These are phyloP conservation scores for Periconia macrospinosa DNA, from an alignment of 2,329 filamentous ascomycete species.

Conservation along the genomic window DNA sequence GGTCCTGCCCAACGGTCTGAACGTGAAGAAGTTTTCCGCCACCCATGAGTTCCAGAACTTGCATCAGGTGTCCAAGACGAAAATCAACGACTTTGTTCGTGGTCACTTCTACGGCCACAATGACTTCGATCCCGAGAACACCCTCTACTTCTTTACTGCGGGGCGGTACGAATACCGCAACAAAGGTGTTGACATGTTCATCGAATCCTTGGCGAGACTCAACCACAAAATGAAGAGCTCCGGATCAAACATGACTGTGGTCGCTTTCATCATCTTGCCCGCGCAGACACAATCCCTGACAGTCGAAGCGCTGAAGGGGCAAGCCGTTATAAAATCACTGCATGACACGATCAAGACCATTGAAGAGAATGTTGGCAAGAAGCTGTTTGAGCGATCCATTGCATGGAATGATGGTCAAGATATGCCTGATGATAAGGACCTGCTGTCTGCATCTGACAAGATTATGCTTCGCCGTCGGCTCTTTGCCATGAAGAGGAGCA, in stretches of 20 bases:
- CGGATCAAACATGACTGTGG: constrained; percentile 89
- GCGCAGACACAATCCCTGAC: constrained; percentile 94
- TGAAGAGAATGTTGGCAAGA: constrained; percentile 86
- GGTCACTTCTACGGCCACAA: constrained; percentile 99
- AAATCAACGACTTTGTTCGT: constrained; percentile 97
- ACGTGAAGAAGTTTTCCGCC: constrained; percentile 97
- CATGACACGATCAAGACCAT: constrained; percentile 92
- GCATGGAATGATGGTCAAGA: constrained; percentile 94
- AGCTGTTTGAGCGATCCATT: constrained; percentile 91
- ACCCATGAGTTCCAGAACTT: constrained; percentile 99
- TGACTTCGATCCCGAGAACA: constrained; percentile 95
- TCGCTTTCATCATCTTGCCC: constrained; percentile 98
- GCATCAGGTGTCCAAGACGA: constrained; percentile 94
- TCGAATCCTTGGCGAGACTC: constrained; percentile 89
- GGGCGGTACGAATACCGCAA: constrained; percentile 98
- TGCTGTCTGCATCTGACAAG: constrained; percentile 88
- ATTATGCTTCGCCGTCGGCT: constrained; percentile 87
- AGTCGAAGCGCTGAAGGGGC: constrained; percentile 92
- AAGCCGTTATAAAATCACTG: constrained; percentile 95
- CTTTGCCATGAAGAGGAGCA: constrained; percentile 94
- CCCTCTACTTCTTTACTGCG: constrained; percentile 95
- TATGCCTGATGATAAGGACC: constrained; percentile 93
- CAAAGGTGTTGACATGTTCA: constrained; percentile 99
- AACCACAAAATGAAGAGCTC: constrained; percentile 88
- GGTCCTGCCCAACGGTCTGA: constrained; percentile 92